Base-by-base conservation (phyloP, 1,139 yeast genomes). In the Lodderomyces theae region DNA sequence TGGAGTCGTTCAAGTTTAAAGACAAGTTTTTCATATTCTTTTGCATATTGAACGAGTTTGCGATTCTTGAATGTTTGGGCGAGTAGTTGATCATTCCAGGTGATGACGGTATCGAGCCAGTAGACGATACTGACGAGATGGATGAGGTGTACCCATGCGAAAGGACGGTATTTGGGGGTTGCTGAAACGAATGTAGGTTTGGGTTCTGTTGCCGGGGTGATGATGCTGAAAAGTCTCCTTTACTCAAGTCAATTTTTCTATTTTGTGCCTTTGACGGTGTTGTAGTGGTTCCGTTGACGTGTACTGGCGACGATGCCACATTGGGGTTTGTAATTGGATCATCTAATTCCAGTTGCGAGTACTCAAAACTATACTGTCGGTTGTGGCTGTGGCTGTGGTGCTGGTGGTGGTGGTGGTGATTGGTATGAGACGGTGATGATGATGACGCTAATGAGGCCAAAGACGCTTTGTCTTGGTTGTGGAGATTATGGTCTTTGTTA, bases 21-120 rank as follows among this genome's bases (percentile, higher is more conserved):
- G 66, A 63, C 34, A 69, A 51, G 39, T 63, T 65, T 51, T 69
- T 69, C 63, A 61, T 64, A 37, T 62, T 62, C 38, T 67, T 42
- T 40, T 51, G 60, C 41, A 53, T 42, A 21, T 54, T 48, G 26
- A 63, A 53, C 15, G 66, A 55, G 34, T 58, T 53, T 12, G 60
- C 56, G 46, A 60, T 59, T 21, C 67, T 48, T n/a, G 66, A 54
- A 45, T 64, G 70, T 44, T 63, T 65, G n/a, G 72, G 71, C 2
- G 69, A 63, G 46, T 63, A 64, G 47, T 64, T 65, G 42, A 61
- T 51, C 16, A 45, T 28, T 6, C 53, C 53, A 8, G 43, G 42
- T 19, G 45, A 36, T 10, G 47, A 36, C 6, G 39, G 24, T 15
- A 29, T 37, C n/a, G 43, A 36, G 16, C 43, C 37, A 18, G 43